phyloP scores from a whole-genome alignment of 306 rosid species.

The Ochetophila trinervis region DNA sequence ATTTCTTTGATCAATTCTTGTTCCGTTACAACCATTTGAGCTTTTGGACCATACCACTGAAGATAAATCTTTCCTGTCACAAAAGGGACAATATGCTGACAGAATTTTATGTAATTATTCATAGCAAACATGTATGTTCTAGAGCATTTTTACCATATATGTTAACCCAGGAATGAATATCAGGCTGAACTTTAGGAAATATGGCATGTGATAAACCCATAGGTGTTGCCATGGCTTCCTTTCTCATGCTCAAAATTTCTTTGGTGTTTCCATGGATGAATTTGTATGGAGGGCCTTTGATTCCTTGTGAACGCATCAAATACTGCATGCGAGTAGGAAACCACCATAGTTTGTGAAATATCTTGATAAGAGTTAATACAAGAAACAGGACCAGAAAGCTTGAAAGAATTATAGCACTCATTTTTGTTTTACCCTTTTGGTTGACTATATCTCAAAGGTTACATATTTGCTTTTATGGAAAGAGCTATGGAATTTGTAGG shows the following conservation, averaged over 20 bases:
- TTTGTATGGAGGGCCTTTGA: slow-evolving; percentile 26
- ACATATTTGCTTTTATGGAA: too few relatives aligned
- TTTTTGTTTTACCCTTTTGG: neutral
- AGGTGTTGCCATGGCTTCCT: slow-evolving; percentile 11
- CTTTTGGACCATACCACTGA: slow-evolving; percentile 31
- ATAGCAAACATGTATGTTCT: too few relatives aligned
- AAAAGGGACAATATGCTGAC: neutral
- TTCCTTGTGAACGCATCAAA: slow-evolving; percentile 21
- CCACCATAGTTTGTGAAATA: slow-evolving; percentile 23
- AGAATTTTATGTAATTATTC: neutral
- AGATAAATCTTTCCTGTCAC: slow-evolving; percentile 28
- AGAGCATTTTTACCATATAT: slow-evolving; percentile 3
- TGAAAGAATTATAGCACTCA: neutral
- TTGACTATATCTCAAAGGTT: too few relatives aligned
- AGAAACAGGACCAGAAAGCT: neutral
- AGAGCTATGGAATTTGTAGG: too few relatives aligned
- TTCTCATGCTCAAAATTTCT: slow-evolving; percentile 16
- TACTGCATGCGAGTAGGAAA: slow-evolving; percentile 13
- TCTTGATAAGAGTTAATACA: neutral
- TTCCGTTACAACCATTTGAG: slow-evolving; percentile 26
- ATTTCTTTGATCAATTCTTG: slow-evolving; percentile 31
- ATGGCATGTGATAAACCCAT: slow-evolving; percentile 15
- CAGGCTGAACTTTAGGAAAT: slow-evolving; percentile 16
- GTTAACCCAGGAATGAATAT: slow-evolving; percentile 15
- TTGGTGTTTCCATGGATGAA: slow-evolving; percentile 25